Conservation (phyloP, 768 basidiomycete species). For the Suillus cothurnatus region DNA sequence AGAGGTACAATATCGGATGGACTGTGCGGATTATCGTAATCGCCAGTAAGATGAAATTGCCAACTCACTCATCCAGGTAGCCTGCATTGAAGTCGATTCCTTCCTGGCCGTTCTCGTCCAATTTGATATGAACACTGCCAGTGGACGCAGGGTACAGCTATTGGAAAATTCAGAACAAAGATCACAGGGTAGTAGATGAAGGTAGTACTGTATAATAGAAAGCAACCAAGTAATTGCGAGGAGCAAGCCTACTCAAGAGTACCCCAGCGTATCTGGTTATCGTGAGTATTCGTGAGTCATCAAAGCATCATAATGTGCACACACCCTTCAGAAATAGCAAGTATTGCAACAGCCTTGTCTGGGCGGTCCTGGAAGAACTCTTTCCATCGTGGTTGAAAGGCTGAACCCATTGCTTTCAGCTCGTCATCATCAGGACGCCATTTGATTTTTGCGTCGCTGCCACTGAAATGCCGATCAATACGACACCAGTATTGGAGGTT, state of each 20-base stretch:
- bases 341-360: constrained; percentile 24
- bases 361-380: constrained; percentile 16
- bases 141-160: constrained; percentile 46
- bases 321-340: constrained; percentile 4
- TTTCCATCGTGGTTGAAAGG: constrained; percentile 24
- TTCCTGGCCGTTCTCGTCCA: constrained; percentile 42
- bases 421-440: constrained; percentile 26
- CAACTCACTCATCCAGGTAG: constrained; percentile 45
- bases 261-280: background rate
- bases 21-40: constrained; percentile 13
- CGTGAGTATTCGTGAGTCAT: background rate
- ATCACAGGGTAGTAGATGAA: background rate
- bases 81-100: constrained; percentile 47
- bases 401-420: constrained; percentile 21
- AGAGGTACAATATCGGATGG: constrained; percentile 28
- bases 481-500: background rate
- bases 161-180: background rate
- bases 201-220: constrained; percentile 34
- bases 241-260: background rate
- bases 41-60: background rate
- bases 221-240: constrained; percentile 18
- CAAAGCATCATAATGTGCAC: background rate
- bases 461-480: constrained; percentile 10
- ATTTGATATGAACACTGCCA: constrained; percentile 51
- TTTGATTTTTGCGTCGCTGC: constrained; percentile 22